Evolutionary conservation across 805 yeast genomes (phyloP).

Genomic region (Ogataea corticis): DNA sequence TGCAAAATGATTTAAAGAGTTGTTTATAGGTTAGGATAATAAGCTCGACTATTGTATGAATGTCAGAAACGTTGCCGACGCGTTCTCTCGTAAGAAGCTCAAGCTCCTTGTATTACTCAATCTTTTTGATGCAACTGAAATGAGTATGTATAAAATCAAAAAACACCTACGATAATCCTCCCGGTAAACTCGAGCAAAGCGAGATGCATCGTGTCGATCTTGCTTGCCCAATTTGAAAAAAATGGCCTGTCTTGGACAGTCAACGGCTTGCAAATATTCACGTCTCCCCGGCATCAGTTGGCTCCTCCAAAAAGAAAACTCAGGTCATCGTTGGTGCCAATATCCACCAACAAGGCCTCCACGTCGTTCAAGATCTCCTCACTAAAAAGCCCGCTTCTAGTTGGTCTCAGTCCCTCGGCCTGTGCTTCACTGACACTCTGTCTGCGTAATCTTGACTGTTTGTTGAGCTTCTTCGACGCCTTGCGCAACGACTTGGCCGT

Average conservation of each 20-base stretch:
- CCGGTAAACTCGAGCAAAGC: not conserved
- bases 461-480: constrained; percentile 24
- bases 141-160: too few relatives aligned
- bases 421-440: constrained; percentile 75
- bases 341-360: constrained; percentile 64
- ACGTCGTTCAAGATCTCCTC: constrained; percentile 74
- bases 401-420: constrained; percentile 71
- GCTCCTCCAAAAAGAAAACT: constrained; percentile 36
- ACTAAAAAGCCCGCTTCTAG: constrained; percentile 74
- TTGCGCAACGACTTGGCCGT: constrained; percentile 19
- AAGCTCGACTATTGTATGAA: too few relatives aligned
- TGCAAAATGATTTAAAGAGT: constrained; percentile 21
- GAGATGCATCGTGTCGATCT: not conserved
- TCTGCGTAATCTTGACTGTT: constrained; percentile 47
- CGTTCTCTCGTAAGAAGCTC: too few relatives aligned
- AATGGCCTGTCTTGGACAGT: too few relatives aligned
- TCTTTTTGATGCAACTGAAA: too few relatives aligned
- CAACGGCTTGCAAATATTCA: too few relatives aligned
- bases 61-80: too few relatives aligned
- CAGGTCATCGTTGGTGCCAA: constrained; percentile 43
- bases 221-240: not conserved
- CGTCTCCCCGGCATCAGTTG: not conserved
- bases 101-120: too few relatives aligned
- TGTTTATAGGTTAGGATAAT: too few relatives aligned
- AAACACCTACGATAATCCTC: too few relatives aligned